Evolutionary conservation across 371 early-diverging fungal species (phyloP), one percentile per base, ranked within the genome.

Genomic region (Mucor mucedo): DNA sequence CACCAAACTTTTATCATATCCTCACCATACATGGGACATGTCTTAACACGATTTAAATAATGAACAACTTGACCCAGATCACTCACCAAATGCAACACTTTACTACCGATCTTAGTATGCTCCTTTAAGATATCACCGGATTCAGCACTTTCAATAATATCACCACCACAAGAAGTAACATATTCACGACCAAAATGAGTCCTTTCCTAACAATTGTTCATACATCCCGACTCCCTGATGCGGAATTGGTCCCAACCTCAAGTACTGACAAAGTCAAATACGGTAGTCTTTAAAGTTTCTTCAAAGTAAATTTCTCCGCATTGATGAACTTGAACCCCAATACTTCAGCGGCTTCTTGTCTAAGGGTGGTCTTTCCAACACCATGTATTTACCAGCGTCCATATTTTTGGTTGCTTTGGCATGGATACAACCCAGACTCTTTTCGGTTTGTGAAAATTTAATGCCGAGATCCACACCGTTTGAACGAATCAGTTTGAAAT

Each of bases 151-250:
- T 98, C 98, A 38, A 98, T 91, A 62, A 97, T 89, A 14, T 98
- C 98, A 14, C 98, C 98, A 47, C 98, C 98, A 68, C 96, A 96
- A 1, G 97, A 89, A 60, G 97, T 87, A 7, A 98, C 82, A 55
- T 89, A 78, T 8, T 84, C 84, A 27, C 63, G 72, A 27, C 65
- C 73, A 55, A 78, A 80, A 14, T 4, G 83, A 80, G 10, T 75
- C 71, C 13, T 63, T 50, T n/a, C 71, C 65, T 52, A 83, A 58
- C 4, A 80, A 21, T 44, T 75, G 72, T 70, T 80, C 49, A 96
- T 70, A 4, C 85, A 82, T 29, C 89, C 79, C 2, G 69, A 66
- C 76, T 98, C 98, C 65, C 87, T 84, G 33, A 75, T 73, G 39
- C 98, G 90, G 87, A 97, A 98, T 16, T 84, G 88, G 1, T 89